Conservation (phyloP, 1,284 basidiomycete genomes). For the Heterobasidion parviporum region DNA sequence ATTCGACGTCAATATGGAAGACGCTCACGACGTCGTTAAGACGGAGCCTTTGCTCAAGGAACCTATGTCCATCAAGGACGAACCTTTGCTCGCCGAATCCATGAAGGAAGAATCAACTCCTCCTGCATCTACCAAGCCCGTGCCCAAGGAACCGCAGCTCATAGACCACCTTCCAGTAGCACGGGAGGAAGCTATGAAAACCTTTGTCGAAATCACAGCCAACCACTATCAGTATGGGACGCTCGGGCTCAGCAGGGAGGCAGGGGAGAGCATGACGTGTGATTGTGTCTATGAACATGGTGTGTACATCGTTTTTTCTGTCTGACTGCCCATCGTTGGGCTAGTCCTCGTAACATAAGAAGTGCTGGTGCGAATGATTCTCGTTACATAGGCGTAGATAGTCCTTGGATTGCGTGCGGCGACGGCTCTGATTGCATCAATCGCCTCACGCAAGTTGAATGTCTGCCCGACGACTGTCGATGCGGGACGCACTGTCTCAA, state of each 20-base stretch:
- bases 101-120: slow-evolving; percentile 18
- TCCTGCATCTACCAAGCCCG: slow-evolving; percentile 6
- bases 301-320: slow-evolving; percentile 36
- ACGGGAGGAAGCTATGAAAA: slow-evolving; percentile 63
- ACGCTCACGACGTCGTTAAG: neutral
- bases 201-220: slow-evolving; percentile 66
- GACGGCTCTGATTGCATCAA: slow-evolving; percentile 93
- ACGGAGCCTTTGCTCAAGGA: slow-evolving; percentile 10
- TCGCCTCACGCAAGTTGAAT: slow-evolving; percentile 95
- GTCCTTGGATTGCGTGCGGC: slow-evolving; percentile 72
- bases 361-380: slow-evolving; percentile 8
- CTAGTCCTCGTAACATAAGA: slow-evolving; percentile 7
- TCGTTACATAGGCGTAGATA: slow-evolving; percentile 41
- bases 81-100: slow-evolving; percentile 17
- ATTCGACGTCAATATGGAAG: slow-evolving; percentile 5
- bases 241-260: slow-evolving; percentile 81
- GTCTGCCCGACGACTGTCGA: slow-evolving; percentile 80
- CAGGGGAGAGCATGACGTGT: slow-evolving; percentile 89
- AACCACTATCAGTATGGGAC: slow-evolving; percentile 89
- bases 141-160: slow-evolving; percentile 43
- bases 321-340: slow-evolving; percentile 13
- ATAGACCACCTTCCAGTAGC: slow-evolving; percentile 75
- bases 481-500: slow-evolving; percentile 84
- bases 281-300: slow-evolving; percentile 82
- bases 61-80: slow-evolving; percentile 18